A percentile compares a stretch with the other conserved stretches of the same genome.
These are phyloP conservation scores for Rhizopogon salebrosus DNA, from an alignment of 768 basidiomycete species.

Conservation along the genomic window DNA sequence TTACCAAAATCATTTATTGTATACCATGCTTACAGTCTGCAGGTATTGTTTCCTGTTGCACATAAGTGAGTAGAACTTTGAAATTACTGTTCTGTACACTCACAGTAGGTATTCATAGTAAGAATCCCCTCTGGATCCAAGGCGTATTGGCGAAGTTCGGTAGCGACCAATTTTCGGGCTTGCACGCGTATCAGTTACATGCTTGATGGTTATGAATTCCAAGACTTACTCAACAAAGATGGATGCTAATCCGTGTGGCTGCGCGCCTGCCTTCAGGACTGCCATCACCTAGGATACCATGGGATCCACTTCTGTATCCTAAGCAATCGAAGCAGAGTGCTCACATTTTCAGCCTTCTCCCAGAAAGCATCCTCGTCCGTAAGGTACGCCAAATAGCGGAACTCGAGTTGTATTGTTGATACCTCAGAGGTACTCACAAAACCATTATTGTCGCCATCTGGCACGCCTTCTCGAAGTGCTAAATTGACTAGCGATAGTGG, in stretches of 20 bases:
- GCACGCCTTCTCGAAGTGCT: constrained; percentile 49
- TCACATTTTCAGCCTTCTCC: constrained; percentile 71
- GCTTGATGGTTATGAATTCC: not conserved
- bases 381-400: constrained; percentile 78
- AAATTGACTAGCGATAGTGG: constrained; percentile 82
- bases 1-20: not conserved
- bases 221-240: constrained; percentile 74
- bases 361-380: constrained; percentile 79
- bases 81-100: constrained; percentile 17
- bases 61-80: constrained; percentile 1
- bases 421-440: constrained; percentile 80
- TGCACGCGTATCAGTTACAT: constrained; percentile 7
- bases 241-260: constrained; percentile 72
- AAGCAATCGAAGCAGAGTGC: not conserved
- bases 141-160: constrained; percentile 67
- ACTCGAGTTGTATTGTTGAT: constrained; percentile 86
- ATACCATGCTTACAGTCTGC: constrained; percentile 22
- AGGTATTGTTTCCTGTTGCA: constrained; percentile 24
- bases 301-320: not conserved
- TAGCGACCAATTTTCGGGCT: constrained; percentile 51
- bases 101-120: constrained; percentile 90
- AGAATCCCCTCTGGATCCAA: constrained; percentile 90
- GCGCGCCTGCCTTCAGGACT: constrained; percentile 55
- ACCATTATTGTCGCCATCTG: constrained; percentile 53
- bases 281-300: constrained; percentile 51